Percentiles rank a stretch among this genome's conserved stretches.
Evolutionary conservation across 345 rosid genomes (phyloP).

Genomic region (Linum tenue): DNA sequence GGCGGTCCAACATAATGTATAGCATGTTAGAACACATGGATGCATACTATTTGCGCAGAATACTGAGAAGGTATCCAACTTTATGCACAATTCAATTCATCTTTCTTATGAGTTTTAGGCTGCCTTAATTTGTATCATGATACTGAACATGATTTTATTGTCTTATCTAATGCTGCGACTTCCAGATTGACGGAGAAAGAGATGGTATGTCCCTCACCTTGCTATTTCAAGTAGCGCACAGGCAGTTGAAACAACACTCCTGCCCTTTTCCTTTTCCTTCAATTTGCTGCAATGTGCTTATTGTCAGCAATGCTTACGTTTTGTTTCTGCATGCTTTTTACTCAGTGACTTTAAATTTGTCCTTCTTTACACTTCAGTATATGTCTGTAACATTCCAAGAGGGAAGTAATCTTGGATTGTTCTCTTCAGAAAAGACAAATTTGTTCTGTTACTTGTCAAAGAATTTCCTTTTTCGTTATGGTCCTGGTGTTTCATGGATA

Average conservation of each 20-base stretch:
- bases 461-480: neutral
- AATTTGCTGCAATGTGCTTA: neutral
- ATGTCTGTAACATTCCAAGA: neutral
- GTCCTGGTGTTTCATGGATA: neutral
- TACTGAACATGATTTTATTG: constrained; percentile 12
- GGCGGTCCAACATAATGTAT: constrained; percentile 58
- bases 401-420: neutral
- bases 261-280: neutral
- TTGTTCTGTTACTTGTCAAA: neutral
- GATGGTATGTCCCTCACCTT: constrained; percentile 49
- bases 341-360: neutral
- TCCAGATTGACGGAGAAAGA: constrained; percentile 73
- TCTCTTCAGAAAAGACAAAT: neutral
- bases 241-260: constrained; percentile 4
- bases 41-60: constrained; percentile 74
- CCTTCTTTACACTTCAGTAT: neutral
- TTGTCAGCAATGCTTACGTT: neutral
- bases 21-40: constrained; percentile 73
- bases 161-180: constrained; percentile 15
- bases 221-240: constrained; percentile 6
- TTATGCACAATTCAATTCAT: neutral
- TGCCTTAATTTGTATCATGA: constrained; percentile 11
- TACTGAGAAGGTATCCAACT: constrained; percentile 46
- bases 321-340: neutral
- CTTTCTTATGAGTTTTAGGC: neutral